phyloP scores from a whole-genome alignment of 345 rosid genomes.

The Erucastrum elatum region DNA sequence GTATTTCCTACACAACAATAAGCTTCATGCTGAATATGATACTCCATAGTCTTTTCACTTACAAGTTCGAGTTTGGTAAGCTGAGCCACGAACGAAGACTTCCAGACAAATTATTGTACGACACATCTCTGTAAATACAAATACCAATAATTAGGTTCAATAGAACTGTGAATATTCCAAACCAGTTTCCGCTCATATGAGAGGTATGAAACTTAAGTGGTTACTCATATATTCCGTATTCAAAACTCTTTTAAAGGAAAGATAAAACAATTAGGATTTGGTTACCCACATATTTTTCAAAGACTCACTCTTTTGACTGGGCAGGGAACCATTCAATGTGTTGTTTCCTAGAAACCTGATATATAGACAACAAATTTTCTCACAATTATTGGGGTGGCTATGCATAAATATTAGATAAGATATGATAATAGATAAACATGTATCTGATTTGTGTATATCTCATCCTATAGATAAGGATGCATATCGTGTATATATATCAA shows the following conservation, averaged over 20 bases:
- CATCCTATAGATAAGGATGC: too few relatives aligned
- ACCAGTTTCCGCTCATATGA: too few relatives aligned
- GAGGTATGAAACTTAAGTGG: not conserved
- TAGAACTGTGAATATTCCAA: not conserved
- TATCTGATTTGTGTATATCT: too few relatives aligned
- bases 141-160: not conserved
- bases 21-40: not conserved
- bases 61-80: slow-evolving; percentile 49
- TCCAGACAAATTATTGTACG: slow-evolving; percentile 68
- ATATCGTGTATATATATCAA: too few relatives aligned
- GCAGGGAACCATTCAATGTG: slow-evolving; percentile 55
- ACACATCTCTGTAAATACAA: slow-evolving; percentile 61
- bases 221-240: not conserved
- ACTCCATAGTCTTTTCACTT: slow-evolving; percentile 25
- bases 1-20: not conserved
- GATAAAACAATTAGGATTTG: slow-evolving; percentile 1
- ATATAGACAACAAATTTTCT: slow-evolving; percentile 18
- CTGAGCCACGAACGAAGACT: slow-evolving; percentile 71
- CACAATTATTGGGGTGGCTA: not conserved
- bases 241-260: not conserved
- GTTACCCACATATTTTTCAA: slow-evolving; percentile 60
- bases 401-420: not conserved
- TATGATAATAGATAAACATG: too few relatives aligned
- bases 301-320: slow-evolving; percentile 45
- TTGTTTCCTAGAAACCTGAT: slow-evolving; percentile 56